A percentile compares a stretch with the other conserved stretches of the same genome.
Conservation (phyloP, 139 green algal genomes). For the Chlorella vulgaris region DNA sequence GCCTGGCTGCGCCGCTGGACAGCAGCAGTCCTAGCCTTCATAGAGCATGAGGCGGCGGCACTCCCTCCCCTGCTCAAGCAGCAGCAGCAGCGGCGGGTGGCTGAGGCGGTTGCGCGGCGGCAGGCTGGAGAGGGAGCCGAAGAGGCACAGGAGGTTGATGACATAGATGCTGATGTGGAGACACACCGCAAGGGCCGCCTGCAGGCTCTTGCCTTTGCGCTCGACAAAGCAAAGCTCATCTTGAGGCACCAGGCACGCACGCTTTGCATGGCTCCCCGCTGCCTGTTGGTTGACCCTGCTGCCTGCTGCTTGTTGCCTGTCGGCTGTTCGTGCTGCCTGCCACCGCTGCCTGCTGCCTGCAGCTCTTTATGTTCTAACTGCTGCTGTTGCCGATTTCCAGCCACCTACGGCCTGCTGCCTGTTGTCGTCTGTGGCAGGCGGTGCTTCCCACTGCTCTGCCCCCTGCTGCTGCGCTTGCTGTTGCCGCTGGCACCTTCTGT, state of each 20-base stretch:
- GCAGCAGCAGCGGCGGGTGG: neutral
- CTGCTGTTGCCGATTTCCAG: no score
- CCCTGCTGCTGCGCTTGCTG: no score
- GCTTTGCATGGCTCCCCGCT: no score
- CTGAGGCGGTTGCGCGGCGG: neutral
- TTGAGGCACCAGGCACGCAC: slow-evolving; percentile 45
- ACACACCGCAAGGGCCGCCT: slow-evolving; percentile 64
- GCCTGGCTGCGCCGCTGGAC: slow-evolving; percentile 84
- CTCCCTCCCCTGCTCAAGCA: slow-evolving; percentile 56
- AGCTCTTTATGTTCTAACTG: no score
- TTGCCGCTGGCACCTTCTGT: neutral
- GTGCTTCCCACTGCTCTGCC: no score
- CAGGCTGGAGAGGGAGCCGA: neutral
- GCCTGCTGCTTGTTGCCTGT: no score
- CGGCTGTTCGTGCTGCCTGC: no score
- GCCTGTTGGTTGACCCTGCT: neutral
- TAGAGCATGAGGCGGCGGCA: slow-evolving; percentile 64
- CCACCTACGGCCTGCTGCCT: no score
- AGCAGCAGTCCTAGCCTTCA: slow-evolving; percentile 57
- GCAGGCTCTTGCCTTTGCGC: slow-evolving; percentile 77
- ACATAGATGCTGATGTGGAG: slow-evolving; percentile 37
- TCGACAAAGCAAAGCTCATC: slow-evolving; percentile 83
- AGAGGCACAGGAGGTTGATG: neutral
- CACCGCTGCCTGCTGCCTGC: no score
- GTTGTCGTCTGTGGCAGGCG: no score